Base-by-base conservation (phyloP, 192 early-diverging fungal genomes). In the Phycomyces nitens region DNA sequence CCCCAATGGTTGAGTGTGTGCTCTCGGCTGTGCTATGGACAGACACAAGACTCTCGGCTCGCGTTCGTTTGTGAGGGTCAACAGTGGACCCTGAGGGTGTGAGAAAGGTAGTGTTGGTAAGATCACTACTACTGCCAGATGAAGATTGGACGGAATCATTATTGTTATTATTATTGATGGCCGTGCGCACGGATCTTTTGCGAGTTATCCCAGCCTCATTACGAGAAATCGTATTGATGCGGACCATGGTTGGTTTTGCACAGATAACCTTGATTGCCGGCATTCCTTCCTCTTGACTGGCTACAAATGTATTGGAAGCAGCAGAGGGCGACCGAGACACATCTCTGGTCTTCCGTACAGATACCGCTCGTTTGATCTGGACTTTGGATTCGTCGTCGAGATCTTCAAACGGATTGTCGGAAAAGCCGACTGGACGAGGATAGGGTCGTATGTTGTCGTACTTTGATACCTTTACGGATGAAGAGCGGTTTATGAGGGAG, bases 171-270 rank as follows among this genome's bases (percentile, higher is more conserved):
- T 50, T 50, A 10, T 50, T 22, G 21, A 50, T 50, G 21, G 21
- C 9, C 3, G 40, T 34, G 8, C 62, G 62, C 52, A 53, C 50
- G 7, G 62, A 55, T 24, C 49, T 10, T 14, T 64, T 64, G 10
- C 62, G 27, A n/a, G 62, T 54, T 1, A 64, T 23, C 24, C 39
- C 29, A 15, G 52, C 62, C 5, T 64, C 52, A 1, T 51, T 27
- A 15, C 41, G 38, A 12, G 50, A 53, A 26, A 64, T 40, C 11
- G 62, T 53, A 26, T 64, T 51, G 0, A 64, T 51, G 23, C 62
- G 62, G 8, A 64, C 53, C 8, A 64, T 51, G 0, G 49, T 54
- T 14, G 62, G 62, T 15, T 64, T 64, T 23, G 62, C 62, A 64
- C 62, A 50, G 21, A 64, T 16, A 14, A 64, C 62, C 15, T 64